phyloP scores from a whole-genome alignment of 2,329 filamentous ascomycete genomes.

The Hypoxylon sp. region DNA sequence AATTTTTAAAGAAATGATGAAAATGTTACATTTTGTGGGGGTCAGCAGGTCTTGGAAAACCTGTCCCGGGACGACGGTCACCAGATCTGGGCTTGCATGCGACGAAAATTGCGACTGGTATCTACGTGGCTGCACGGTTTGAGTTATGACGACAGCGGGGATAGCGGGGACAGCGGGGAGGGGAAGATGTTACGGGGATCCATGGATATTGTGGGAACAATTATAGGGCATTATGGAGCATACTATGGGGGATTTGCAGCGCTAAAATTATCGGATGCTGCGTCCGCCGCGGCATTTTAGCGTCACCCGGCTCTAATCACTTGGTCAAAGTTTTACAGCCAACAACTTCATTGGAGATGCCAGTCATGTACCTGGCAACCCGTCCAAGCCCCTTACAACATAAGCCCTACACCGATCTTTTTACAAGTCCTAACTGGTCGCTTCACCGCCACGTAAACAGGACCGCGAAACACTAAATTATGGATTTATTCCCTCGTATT shows the following conservation, averaged over 20 bases:
- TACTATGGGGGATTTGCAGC: conserved; percentile 4
- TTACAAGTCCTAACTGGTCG: conserved; percentile 8
- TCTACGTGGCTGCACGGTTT: conserved; percentile 32
- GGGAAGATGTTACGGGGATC: conserved; percentile 27
- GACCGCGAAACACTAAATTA: conserved; percentile 27
- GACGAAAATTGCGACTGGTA: background rate
- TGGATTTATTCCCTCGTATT: conserved; percentile 21
- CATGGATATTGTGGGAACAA: conserved; percentile 19
- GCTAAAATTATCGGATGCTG: conserved; percentile 28
- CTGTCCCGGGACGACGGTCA: conserved; percentile 41
- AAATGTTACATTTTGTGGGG: conserved; percentile 36
- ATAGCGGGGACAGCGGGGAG: too few relatives aligned
- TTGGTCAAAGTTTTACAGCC: conserved; percentile 29
- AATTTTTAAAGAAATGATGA: background rate
- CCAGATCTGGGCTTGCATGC: conserved; percentile 41
- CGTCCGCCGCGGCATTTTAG: conserved; percentile 23
- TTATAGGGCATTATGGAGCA: background rate
- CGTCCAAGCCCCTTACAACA: conserved; percentile 1
- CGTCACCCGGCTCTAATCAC: conserved; percentile 39
- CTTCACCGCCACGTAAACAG: conserved; percentile 40
- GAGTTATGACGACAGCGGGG: conserved; percentile 43
- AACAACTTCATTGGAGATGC: conserved; percentile 18
- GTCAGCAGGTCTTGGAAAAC: conserved; percentile 32
- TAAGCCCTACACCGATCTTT: conserved; percentile 27
- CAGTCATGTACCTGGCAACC: conserved; percentile 6